Evolutionary conservation across 2,329 filamentous ascomycete species (phyloP), one percentile per base, ranked within the genome.

Genomic region (Blumeriella jaapii): DNA sequence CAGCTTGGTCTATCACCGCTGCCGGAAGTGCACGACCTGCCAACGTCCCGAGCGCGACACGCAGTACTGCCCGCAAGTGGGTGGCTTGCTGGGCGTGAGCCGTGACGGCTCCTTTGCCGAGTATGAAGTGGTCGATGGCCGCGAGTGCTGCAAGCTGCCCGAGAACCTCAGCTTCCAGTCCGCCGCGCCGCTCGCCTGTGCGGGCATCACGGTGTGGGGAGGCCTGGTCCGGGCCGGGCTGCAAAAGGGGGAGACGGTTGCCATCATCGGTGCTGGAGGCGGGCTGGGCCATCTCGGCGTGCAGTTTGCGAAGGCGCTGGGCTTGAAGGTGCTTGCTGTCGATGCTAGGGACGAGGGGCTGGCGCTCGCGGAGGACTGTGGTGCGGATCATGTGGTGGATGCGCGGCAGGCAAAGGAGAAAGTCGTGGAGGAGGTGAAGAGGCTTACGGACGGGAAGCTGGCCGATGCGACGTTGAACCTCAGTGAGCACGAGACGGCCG

Each of bases 101-200:
- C 51, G 57, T 6, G 57, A 76, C 39, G 74, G 73, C 0, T 67
- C 61, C 34, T 71, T 77, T 36, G 70, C 69, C 1, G 68, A 75
- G 40, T 76, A 71, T 46, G 64, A 65, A 15, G 47, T 63, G 24
- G 63, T 63, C 5, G 71, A 76, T 49, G 55, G 58, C 3, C 53
- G 65, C 19, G 61, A 55, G 29, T 60, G 61, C 4, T 67, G 61
- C 2, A 52, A 50, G 4, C 50, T 74, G 33, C 69, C 71, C 1
- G 59, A 68, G 19, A 54, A 55, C 5, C 56, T 76, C 9, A 59
- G 57, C 2, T 64, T 74, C 31, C 46, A 62, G 34, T 61, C 59
- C 11, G 71, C 70, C 10, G 71, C 69, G 29, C 71, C 71, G 4
- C 54, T 76, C 14, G 69, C 69, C 9, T 75, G 70, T 49, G 69